Evolutionary conservation across 2,329 filamentous ascomycete genomes (phyloP).

Genomic region (Teratosphaeria gauchensis): DNA sequence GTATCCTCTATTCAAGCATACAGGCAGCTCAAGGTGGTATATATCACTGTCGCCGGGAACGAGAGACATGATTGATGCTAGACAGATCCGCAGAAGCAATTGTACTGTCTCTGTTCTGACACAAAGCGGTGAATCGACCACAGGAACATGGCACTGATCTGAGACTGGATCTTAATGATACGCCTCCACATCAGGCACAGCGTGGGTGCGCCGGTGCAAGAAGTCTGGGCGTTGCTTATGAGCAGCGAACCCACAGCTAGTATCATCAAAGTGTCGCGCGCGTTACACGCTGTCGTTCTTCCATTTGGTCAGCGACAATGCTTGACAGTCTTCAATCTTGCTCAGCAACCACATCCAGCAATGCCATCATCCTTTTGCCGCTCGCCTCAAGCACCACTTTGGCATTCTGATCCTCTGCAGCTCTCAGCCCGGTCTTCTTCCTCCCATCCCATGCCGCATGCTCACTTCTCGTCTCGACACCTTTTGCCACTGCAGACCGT

Average conservation of each 20-base stretch:
- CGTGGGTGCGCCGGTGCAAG: neutral
- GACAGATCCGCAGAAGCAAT: neutral
- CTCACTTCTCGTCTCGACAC: slow-evolving; percentile 42
- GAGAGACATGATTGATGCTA: neutral
- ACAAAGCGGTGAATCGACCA: neutral
- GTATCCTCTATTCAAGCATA: neutral
- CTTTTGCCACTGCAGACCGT: slow-evolving; percentile 39
- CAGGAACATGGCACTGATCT: neutral
- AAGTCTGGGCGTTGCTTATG: neutral
- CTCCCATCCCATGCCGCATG: slow-evolving; percentile 37
- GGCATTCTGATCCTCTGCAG: slow-evolving; percentile 28
- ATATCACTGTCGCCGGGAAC: neutral
- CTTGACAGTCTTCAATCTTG: neutral
- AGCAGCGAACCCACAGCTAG: neutral
- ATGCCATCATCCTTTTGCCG: slow-evolving; percentile 22
- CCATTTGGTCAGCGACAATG: neutral
- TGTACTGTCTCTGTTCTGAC: neutral
- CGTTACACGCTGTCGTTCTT: neutral
- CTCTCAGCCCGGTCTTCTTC: slow-evolving; percentile 31
- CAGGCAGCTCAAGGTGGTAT: neutral
- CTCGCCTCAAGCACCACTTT: slow-evolving; percentile 23
- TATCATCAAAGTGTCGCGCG: neutral
- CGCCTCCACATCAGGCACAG: neutral
- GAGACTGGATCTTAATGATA: neutral
- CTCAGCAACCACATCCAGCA: slow-evolving; percentile 4